Evolutionary conservation across 2,329 filamentous ascomycete species (phyloP).

Genomic region (Paramyrothecium sp.): DNA sequence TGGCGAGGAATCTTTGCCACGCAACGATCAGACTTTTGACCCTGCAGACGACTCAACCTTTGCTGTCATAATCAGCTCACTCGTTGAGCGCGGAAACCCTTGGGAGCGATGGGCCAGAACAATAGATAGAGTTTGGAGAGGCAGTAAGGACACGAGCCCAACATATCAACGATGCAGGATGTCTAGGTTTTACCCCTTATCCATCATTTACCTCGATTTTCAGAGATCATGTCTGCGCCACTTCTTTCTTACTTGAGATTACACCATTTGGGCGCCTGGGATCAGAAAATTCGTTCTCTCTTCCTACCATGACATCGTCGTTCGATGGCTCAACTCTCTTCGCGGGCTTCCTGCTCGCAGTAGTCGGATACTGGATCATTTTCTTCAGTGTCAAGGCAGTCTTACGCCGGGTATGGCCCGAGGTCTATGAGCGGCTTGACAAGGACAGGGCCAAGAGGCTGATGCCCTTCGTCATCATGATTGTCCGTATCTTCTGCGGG

Average conservation of each 20-base stretch:
- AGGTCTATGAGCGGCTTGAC: conserved; percentile 10
- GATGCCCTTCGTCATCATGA: conserved; percentile 12
- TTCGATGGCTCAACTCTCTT: conserved; percentile 14
- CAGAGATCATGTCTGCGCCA: too few species aligned
- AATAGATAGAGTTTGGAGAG: too few species aligned
- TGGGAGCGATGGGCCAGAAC: too few species aligned
- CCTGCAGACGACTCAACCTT: too few species aligned
- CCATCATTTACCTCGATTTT: too few species aligned
- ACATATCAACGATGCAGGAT: too few species aligned
- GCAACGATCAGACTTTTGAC: too few species aligned
- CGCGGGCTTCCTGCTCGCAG: conserved; percentile 13
- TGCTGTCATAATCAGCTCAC: too few species aligned
- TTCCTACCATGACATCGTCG: not conserved
- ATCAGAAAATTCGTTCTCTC: not conserved
- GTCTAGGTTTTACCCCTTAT: too few species aligned
- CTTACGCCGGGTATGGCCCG: conserved; percentile 9
- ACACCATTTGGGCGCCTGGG: not conserved
- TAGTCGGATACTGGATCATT: conserved; percentile 16
- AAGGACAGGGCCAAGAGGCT: conserved; percentile 13
- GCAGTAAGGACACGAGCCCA: too few species aligned
- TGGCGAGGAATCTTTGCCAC: too few species aligned
- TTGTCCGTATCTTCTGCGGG: conserved; percentile 22
- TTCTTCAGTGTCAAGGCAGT: conserved; percentile 10
- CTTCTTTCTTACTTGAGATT: not conserved
- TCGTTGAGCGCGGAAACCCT: too few species aligned